Evolutionary conservation across 306 rosid species (phyloP), one percentile per base, ranked within the genome.

Genomic region (Glycine tomentella): DNA sequence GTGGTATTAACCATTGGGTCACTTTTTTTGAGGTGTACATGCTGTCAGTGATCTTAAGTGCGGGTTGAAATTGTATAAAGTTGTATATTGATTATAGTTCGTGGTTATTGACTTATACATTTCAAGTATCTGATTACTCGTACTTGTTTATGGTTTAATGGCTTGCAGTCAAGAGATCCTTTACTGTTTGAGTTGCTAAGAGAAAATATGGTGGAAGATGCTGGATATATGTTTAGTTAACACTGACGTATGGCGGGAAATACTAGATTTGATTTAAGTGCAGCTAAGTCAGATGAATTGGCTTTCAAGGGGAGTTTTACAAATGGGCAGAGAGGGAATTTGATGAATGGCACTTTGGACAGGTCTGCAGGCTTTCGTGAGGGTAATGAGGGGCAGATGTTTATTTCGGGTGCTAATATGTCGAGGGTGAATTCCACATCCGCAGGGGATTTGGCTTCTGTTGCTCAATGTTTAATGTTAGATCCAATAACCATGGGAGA

Each of bases 401-500:
- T 69, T 84, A 76, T 75, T 82, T 83, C 90, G 78, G 82, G 86
- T 83, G 81, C 85, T 80, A 81, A 70, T 79, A 72, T 77, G 49
- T 83, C 82, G 17, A 84, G 90, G 74, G 91, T 93, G 44, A 85
- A 80, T 84, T 77, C 86, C 62, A 75, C 86, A 73, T 79, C 70
- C 14, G 13, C 82, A 9, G 90, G 87, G 80, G 90, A 87, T 86
- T 84, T 75, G 73, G 86, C 93, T 68, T 71, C 88, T 9, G 58
- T 85, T 64, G 66, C 87, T 69, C 91, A 91, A 78, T 89, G 83
- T 80, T 85, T 89, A 86, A 45, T 77, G 72, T 84, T 90, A 82
- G 97, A 90, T 84, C 90, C 89, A 74, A 72, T 90, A 69, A 75
- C 83, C 84, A 81, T 79, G 83, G 97, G 91, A 67, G 88, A 89